Evolutionary conservation across 306 rosid species (phyloP).

Genomic region (Albizia julibrissin): DNA sequence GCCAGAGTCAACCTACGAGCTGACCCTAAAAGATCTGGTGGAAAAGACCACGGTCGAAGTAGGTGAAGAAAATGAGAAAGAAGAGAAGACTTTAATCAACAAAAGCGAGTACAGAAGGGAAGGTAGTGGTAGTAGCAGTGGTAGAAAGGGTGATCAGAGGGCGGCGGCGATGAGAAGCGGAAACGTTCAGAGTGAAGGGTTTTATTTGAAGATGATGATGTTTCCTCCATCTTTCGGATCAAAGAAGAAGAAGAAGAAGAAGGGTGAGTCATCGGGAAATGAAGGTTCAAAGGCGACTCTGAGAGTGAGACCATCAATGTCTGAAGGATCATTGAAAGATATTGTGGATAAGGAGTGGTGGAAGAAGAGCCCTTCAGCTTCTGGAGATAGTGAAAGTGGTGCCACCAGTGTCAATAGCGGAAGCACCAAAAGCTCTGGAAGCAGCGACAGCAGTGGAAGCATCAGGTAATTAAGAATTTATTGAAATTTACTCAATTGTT

Average conservation of each 20-base stretch:
- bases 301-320: conserved; percentile 51
- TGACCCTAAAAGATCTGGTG: conserved; percentile 79
- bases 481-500: neutral
- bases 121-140: neutral
- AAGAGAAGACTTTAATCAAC: conserved; percentile 20
- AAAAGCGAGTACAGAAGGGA: conserved; percentile 34
- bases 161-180: conserved; percentile 33
- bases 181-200: conserved; percentile 63
- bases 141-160: conserved; percentile 38
- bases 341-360: conserved; percentile 69
- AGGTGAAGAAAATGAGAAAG: conserved; percentile 20
- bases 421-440: conserved; percentile 59
- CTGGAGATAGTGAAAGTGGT: conserved; percentile 53
- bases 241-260: conserved; percentile 45
- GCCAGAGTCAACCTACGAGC: conserved; percentile 88
- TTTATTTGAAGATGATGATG: conserved; percentile 76
- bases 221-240: conserved; percentile 59
- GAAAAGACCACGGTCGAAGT: conserved; percentile 42
- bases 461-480: conserved; percentile 49
- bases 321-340: conserved; percentile 41
- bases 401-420: conserved; percentile 51
- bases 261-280: conserved; percentile 36
- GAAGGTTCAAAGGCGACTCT: conserved; percentile 53
- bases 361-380: conserved; percentile 57
- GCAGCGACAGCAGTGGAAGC: conserved; percentile 39